Base-by-base conservation (phyloP, 2,329 filamentous ascomycete species). In the Parafenestella ontariensis region DNA sequence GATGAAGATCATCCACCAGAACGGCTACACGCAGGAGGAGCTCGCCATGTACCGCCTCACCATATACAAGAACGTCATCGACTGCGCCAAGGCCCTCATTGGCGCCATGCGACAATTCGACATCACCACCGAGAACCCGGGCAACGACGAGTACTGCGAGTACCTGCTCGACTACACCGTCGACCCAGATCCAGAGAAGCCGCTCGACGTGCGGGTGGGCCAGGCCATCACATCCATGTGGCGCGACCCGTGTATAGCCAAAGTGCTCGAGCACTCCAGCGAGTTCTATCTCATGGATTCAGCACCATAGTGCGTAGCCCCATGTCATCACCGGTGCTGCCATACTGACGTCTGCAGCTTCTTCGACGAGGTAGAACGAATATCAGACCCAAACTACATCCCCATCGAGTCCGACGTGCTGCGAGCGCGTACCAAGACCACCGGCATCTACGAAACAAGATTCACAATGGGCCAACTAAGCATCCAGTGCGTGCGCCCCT, bases 201-300 rank as follows among this genome's bases (percentile, higher is more conserved):
- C 90, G 40, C 87, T 99, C 56, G 91, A 97, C 69, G 78, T 85
- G 45, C 88, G 88, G 72, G 89, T 98, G 21, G 92, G 91, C 59
- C 83, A 89, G 52, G 95, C 95, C 15, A 88, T 98, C 33, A 87
- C 89, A 62, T 89, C 91, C 49, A 81, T 99, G 73, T 99, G 95
- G 95, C 89, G 89, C 66, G 95, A 99, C 72, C 89, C 91, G 7
- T 89, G 89, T 65, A 91, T 91, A 67, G 86, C 90, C 49, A 87
- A 85, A 64, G 85, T 97, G 33, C 89, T 98, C 83, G 91, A 96
- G 71, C 91, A 95, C 73, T 91, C 96, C 75, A 96, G 92, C 73
- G 94, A 99, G 78, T 99, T 99, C 76, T 99, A 99, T 74, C 82
- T 99, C 54, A 99, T 99, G 95, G 95, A 99, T 77, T 99, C 95